These are phyloP conservation scores for Cercospora zeina DNA, from an alignment of 2,329 filamentous ascomycete species.

Conservation along the genomic window DNA sequence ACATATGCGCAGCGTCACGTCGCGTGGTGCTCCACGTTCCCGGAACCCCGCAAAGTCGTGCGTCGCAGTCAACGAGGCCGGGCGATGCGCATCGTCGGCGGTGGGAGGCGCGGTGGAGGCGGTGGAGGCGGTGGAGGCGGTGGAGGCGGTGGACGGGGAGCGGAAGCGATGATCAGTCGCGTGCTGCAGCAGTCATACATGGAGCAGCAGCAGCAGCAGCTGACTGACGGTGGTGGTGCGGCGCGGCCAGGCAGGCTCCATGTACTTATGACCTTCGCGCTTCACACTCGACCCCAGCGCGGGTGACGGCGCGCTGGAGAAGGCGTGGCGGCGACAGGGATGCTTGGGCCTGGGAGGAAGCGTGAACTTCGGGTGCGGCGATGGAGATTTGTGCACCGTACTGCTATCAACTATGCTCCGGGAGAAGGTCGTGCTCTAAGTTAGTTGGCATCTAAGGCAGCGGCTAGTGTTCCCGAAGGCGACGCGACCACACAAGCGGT, in stretches of 20 bases:
- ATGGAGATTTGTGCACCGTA: background rate
- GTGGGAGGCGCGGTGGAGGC: background rate
- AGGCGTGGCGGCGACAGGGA: slow-evolving; percentile 8
- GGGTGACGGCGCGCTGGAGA: background rate
- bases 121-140: background rate
- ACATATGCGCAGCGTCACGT: slow-evolving; percentile 15
- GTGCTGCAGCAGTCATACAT: background rate
- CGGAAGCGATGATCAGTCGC: background rate
- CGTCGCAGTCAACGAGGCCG: background rate
- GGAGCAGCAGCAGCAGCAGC: background rate
- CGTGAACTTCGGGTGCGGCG: slow-evolving; percentile 14
- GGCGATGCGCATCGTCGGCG: background rate
- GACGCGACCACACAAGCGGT: background rate
- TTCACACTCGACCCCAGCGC: too few relatives aligned
- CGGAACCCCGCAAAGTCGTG: slow-evolving; percentile 19
- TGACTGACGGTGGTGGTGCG: background rate
- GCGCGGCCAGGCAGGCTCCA: background rate
- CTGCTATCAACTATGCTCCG: too few relatives aligned
- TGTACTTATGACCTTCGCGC: too few relatives aligned
- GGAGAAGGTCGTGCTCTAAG: too few relatives aligned
- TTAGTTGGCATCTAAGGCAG: too few relatives aligned
- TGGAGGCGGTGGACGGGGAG: background rate
- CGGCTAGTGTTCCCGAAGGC: background rate
- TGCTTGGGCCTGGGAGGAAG: background rate
- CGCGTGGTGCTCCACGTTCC: slow-evolving; percentile 3